Conservation (phyloP, 495 filamentous ascomycete genomes). For the Penicillium macrosclerotiorum region DNA sequence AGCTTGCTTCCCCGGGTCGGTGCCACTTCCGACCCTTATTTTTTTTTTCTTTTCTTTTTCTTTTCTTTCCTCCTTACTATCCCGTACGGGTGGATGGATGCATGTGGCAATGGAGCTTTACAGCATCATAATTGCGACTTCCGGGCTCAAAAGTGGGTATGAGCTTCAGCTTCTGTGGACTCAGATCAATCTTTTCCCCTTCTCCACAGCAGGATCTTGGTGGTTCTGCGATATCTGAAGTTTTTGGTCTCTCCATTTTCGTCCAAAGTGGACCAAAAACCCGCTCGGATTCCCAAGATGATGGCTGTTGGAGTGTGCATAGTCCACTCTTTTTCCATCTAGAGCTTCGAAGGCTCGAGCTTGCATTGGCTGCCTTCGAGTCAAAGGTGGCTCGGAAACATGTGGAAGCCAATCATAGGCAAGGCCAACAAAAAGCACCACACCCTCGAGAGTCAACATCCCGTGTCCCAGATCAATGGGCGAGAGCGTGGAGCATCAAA, state of each 20-base stretch:
- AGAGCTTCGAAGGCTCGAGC: constrained; percentile 3
- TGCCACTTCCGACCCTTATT: background rate
- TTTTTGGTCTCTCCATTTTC: background rate
- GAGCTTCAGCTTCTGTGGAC: constrained; percentile 14
- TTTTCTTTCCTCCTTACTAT: background rate
- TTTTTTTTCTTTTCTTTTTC: background rate
- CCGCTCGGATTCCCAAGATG: constrained; percentile 2
- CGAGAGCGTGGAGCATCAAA: constrained; percentile 13
- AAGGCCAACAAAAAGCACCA: background rate
- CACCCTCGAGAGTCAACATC: background rate
- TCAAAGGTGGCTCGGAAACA: constrained; percentile 2
- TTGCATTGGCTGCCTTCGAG: constrained; percentile 8
- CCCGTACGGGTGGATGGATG: background rate
- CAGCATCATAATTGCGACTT: constrained; percentile 4
- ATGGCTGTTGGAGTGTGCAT: background rate
- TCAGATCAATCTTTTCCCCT: constrained; percentile 1
- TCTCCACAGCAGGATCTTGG: background rate
- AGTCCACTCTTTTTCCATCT: background rate
- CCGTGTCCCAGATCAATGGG: constrained; percentile 7
- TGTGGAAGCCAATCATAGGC: constrained; percentile 7
- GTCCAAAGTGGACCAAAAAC: background rate
- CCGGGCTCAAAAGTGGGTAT: constrained; percentile 8
- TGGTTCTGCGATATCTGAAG: constrained; percentile 2
- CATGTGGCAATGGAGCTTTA: constrained; percentile 5
- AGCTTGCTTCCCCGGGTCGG: background rate